Evolutionary conservation across 768 basidiomycete genomes (phyloP).

Genomic region (Mycena floridula): DNA sequence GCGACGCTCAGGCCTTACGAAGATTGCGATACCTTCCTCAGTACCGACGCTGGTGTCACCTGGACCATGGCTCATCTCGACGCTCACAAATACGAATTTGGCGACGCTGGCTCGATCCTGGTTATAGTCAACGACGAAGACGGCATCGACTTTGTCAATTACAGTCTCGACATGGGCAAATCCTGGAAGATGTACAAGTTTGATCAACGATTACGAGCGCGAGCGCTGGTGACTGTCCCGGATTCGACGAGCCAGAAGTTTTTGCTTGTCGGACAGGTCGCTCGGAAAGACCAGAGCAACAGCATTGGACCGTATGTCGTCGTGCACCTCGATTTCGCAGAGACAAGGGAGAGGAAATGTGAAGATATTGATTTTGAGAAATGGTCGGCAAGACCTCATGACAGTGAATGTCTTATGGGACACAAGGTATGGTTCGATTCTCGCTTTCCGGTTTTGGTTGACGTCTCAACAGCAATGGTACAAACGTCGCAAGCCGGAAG

Average conservation of each 20-base stretch:
- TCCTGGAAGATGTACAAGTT: conserved; percentile 74
- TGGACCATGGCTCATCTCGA: conserved; percentile 75
- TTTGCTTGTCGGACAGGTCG: conserved; percentile 75
- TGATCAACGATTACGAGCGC: conserved; percentile 64
- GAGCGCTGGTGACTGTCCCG: conserved; percentile 80
- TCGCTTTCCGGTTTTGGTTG: conserved; percentile 7
- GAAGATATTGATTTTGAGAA: conserved; percentile 65
- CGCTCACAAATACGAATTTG: conserved; percentile 95
- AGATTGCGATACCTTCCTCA: conserved; percentile 91
- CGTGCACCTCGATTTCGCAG: conserved; percentile 80
- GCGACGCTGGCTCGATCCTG: conserved; percentile 76
- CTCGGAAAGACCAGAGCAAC: conserved; percentile 49
- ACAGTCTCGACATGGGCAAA: conserved; percentile 77
- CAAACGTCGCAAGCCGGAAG: conserved; percentile 71
- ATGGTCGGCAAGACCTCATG: conserved; percentile 75
- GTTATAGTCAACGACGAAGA: conserved; percentile 71
- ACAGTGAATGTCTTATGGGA: conserved; percentile 85
- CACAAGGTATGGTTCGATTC: conserved; percentile 86
- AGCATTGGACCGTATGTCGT: conserved; percentile 57
- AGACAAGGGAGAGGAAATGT: conserved; percentile 66
- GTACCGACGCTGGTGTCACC: conserved; percentile 79
- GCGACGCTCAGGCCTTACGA: conserved; percentile 61
- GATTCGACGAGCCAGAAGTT: conserved; percentile 98
- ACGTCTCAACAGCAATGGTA: conserved; percentile 90
- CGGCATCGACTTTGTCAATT: conserved; percentile 56